phyloP scores from a whole-genome alignment of 1,284 basidiomycete species.

The Sanghuangporus sanghuang region DNA sequence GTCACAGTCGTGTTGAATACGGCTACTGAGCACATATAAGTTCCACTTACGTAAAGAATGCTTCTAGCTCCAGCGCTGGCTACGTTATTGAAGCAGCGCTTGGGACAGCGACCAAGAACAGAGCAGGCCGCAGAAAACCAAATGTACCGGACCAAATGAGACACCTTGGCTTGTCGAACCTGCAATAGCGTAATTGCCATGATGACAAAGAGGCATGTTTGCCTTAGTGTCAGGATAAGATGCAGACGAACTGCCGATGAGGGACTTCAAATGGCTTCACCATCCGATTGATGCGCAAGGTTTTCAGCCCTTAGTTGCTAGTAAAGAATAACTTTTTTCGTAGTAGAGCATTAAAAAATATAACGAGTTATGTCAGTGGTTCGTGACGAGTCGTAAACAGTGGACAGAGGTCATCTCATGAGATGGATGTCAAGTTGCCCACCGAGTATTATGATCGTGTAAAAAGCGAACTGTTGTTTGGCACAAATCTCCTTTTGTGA shows the following conservation, averaged over 20 bases:
- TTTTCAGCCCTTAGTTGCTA: no score
- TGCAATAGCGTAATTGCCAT: conserved; percentile 57
- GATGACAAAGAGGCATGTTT: conserved; percentile 59
- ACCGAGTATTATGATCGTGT: no score
- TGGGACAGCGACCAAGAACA: conserved; percentile 47
- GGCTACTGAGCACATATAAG: conserved; percentile 50
- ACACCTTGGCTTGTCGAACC: conserved; percentile 59
- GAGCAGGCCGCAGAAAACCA: conserved; percentile 62
- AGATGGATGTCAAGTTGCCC: not conserved
- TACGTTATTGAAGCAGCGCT: conserved; percentile 51
- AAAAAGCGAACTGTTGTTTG: no score
- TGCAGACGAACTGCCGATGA: conserved; percentile 52
- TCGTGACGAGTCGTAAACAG: conserved; percentile 4
- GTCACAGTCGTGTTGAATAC: conserved; percentile 48
- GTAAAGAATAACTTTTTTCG: no score
- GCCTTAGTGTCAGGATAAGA: conserved; percentile 57
- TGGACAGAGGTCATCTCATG: not conserved
- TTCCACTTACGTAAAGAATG: conserved; percentile 55
- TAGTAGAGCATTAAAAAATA: not conserved
- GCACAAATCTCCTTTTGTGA: no score
- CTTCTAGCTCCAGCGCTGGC: conserved; percentile 46
- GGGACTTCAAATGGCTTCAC: conserved; percentile 40
- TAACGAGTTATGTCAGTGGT: not conserved
- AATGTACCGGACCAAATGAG: conserved; percentile 62
- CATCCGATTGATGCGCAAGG: conserved; percentile 38